phyloP scores from a whole-genome alignment of 306 rosid genomes.

The Sicyos baderoa region DNA sequence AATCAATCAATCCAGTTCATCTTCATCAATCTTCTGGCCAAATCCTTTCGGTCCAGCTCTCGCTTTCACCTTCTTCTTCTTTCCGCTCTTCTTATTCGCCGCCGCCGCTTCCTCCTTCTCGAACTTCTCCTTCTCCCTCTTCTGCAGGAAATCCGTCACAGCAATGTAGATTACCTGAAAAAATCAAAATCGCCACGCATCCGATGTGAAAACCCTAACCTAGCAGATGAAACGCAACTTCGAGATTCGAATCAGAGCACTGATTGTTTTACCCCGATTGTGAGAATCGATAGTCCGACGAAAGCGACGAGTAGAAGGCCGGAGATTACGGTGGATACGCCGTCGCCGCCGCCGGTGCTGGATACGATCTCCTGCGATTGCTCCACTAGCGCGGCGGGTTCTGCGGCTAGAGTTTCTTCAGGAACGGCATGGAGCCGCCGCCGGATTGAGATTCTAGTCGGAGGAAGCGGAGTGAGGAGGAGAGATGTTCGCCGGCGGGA shows the following conservation, averaged over 20 bases:
- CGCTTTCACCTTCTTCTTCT: constrained; percentile 38
- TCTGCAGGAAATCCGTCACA: constrained; percentile 73
- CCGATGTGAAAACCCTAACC: constrained; percentile 3
- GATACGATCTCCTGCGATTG: constrained; percentile 43
- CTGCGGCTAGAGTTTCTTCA: constrained; percentile 33
- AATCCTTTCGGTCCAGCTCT: constrained; percentile 72
- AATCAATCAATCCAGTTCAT: constrained; percentile 24
- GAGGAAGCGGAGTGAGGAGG: constrained; percentile 27
- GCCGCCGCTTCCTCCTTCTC: constrained; percentile 61
- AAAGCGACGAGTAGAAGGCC: constrained; percentile 64
- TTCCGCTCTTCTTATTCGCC: constrained; percentile 30
- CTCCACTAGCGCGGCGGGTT: constrained; percentile 34
- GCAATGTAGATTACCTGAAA: constrained; percentile 68
- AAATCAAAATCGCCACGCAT: constrained; percentile 3
- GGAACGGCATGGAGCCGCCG: constrained; percentile 35
- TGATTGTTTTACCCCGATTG: constrained; percentile 55
- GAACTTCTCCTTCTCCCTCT: constrained; percentile 75
- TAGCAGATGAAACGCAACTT: background rate
- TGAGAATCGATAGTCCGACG: constrained; percentile 57
- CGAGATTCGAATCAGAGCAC: background rate
- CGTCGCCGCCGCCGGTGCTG: constrained; percentile 33
- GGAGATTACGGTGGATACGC: constrained; percentile 37
- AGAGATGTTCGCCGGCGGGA: constrained; percentile 19
- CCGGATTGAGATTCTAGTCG: constrained; percentile 13
- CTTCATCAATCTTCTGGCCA: constrained; percentile 57